A percentile compares a stretch with the other conserved stretches of the same genome.
Conservation (phyloP, 23 red algal species). For the Cyanidiococcus yangmingshanensis region DNA sequence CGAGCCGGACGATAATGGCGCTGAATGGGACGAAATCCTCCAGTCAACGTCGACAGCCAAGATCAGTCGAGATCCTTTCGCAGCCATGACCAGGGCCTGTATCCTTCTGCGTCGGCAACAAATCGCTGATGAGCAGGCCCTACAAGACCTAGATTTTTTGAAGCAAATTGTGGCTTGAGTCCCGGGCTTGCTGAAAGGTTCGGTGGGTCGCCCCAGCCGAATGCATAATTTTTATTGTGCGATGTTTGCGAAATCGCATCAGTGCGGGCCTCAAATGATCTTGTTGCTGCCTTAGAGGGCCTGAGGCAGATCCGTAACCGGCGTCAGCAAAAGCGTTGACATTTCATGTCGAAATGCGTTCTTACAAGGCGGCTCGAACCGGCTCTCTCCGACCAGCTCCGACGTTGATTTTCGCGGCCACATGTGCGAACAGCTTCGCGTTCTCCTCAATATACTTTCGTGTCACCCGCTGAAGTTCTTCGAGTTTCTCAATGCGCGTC, state of each 20-base stretch:
- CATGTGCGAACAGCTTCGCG: background rate
- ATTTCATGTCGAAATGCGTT: too few relatives aligned
- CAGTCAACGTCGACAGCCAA: background rate
- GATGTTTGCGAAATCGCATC: too few relatives aligned
- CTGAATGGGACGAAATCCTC: background rate
- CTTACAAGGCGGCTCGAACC: background rate
- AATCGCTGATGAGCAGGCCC: constrained; percentile 1
- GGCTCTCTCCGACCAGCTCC: background rate
- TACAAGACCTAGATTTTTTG: background rate
- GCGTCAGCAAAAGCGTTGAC: too few relatives aligned
- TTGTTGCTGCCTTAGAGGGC: too few relatives aligned
- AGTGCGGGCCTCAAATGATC: too few relatives aligned
- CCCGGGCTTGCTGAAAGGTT: too few relatives aligned
- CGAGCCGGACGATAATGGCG: background rate
- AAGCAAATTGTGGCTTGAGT: background rate
- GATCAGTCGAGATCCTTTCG: background rate
- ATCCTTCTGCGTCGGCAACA: background rate
- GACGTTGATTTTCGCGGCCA: background rate
- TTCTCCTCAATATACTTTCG: constrained; percentile 25
- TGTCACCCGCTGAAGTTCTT: background rate
- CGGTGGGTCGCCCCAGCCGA: too few relatives aligned
- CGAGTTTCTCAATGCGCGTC: constrained; percentile 24
- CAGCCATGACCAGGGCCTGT: background rate
- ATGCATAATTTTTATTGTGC: too few relatives aligned
- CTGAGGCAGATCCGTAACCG: too few relatives aligned